Percentiles rank a stretch among this genome's conserved stretches.
Conservation (phyloP, 208 protist genomes). For the Trypanosoma conorhini region DNA sequence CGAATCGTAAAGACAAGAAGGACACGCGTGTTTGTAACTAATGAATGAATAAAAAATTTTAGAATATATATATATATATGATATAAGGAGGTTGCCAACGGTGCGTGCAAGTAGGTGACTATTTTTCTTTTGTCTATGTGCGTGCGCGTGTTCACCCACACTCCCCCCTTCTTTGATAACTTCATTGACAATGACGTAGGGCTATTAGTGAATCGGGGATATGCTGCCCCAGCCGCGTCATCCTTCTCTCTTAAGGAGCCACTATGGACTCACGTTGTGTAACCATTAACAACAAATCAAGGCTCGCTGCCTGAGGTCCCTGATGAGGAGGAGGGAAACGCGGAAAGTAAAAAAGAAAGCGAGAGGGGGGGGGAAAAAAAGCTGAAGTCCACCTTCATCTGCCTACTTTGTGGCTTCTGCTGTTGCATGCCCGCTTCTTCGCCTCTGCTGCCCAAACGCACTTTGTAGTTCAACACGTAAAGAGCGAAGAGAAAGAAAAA, state of each 20-base stretch:
- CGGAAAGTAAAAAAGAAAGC: neutral
- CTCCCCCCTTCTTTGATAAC: neutral
- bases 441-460: neutral
- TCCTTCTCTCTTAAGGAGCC: neutral
- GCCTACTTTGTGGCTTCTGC: neutral
- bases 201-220: neutral
- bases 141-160: neutral
- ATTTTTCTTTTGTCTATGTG: neutral
- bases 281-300: neutral
- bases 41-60: neutral
- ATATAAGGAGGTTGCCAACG: neutral
- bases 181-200: neutral
- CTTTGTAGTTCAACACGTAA: neutral
- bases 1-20: neutral
- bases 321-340: neutral
- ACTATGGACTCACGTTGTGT: constrained; percentile 1
- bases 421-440: neutral
- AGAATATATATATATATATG: neutral
- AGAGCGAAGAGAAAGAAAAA: neutral
- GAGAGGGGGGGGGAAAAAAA: too few relatives aligned
- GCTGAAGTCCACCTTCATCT: neutral
- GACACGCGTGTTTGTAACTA: neutral
- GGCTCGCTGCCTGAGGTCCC: neutral
- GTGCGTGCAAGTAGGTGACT: neutral
- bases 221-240: too few relatives aligned